Conservation (phyloP, 2,329 filamentous ascomycete genomes). For the Lachnellula arida region DNA sequence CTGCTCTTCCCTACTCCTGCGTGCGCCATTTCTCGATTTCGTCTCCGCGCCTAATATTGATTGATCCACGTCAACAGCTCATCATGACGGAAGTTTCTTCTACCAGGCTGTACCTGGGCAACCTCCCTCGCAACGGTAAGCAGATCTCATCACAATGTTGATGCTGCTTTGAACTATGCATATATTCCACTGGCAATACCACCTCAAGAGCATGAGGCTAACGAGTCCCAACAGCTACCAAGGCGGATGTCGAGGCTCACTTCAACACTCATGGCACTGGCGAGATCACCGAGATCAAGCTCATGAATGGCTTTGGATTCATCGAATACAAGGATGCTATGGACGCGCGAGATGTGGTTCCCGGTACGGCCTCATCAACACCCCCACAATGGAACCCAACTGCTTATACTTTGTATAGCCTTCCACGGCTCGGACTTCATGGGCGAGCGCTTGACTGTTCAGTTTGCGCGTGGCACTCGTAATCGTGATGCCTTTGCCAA, state of each 20-base stretch:
- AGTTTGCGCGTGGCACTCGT: conserved; percentile 89
- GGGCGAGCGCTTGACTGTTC: conserved; percentile 94
- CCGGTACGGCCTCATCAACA: conserved; percentile 59
- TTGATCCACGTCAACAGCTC: conserved; percentile 10
- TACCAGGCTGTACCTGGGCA: conserved; percentile 94
- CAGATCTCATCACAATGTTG: conserved; percentile 13
- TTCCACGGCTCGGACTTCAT: conserved; percentile 97
- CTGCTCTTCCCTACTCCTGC: not conserved
- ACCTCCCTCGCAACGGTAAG: conserved; percentile 93
- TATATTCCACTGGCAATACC: not conserved
- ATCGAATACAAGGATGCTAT: conserved; percentile 98
- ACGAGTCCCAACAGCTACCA: conserved; percentile 65
- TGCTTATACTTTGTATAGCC: conserved; percentile 30
- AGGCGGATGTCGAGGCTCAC: conserved; percentile 92
- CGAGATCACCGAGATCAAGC: conserved; percentile 97
- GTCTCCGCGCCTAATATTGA: not conserved
- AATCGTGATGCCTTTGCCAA: conserved; percentile 58
- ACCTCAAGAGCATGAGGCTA: conserved; percentile 9
- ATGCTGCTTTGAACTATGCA: conserved; percentile 1
- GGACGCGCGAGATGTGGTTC: conserved; percentile 97
- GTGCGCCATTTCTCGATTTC: not conserved
- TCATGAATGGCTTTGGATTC: conserved; percentile 99
- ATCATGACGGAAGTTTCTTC: conserved; percentile 80
- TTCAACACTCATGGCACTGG: conserved; percentile 95
- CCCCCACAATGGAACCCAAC: conserved; percentile 16